Conservation (phyloP, 2,329 filamentous ascomycete genomes). For the Phaeosphaeria sp. region DNA sequence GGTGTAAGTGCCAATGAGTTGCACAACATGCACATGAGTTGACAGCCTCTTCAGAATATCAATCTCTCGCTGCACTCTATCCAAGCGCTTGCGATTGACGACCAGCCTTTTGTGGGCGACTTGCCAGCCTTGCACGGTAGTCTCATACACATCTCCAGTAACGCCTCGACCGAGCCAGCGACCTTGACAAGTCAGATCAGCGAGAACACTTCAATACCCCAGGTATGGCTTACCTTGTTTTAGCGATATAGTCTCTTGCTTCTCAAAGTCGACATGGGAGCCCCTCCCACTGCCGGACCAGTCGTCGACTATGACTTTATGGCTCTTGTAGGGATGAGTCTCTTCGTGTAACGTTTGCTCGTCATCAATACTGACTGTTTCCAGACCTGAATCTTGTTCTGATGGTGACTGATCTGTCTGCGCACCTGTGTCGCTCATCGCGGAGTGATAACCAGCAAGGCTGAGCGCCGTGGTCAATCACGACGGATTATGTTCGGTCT, state of each 20-base stretch:
- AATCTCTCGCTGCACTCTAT: constrained; percentile 24
- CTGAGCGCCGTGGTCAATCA: too few relatives aligned
- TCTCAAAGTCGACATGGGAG: constrained; percentile 24
- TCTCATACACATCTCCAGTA: constrained; percentile 28
- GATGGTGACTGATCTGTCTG: too few relatives aligned
- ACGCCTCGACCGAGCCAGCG: constrained; percentile 21
- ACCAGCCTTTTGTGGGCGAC: constrained; percentile 27
- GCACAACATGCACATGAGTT: constrained; percentile 21
- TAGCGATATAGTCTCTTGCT: constrained; percentile 20
- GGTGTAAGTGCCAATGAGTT: constrained; percentile 29
- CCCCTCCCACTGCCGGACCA: constrained; percentile 25
- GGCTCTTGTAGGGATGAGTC: background rate
- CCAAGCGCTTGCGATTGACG: constrained; percentile 13
- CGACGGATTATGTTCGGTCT: too few relatives aligned
- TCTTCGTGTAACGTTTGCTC: background rate
- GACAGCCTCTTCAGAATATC: constrained; percentile 26
- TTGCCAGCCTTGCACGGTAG: constrained; percentile 10
- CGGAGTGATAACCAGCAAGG: background rate
- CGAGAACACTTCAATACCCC: background rate
- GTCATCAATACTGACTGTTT: background rate
- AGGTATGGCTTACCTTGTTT: constrained; percentile 8
- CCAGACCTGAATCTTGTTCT: background rate
- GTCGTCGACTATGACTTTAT: constrained; percentile 7
- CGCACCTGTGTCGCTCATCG: background rate
- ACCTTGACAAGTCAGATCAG: constrained; percentile 1